Evolutionary conservation across 148 eudicot genomes (phyloP).

Genomic region (Selenicereus undatus): DNA sequence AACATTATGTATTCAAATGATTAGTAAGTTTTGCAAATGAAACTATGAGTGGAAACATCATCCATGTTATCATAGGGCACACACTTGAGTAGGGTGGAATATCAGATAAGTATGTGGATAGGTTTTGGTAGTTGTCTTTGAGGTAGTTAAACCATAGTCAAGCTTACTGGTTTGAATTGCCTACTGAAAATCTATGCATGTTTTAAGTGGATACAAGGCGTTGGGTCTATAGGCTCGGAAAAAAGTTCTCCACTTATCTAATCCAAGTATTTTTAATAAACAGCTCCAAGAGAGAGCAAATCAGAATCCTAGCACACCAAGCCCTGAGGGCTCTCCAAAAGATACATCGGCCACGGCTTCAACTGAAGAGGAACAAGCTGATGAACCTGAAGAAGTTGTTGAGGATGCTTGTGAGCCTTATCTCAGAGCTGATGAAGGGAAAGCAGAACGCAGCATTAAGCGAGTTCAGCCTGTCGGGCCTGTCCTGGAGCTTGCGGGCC

Average conservation of each 20-base stretch:
- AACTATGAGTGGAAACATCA: background rate
- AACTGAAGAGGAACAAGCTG: slow-evolving; percentile 37
- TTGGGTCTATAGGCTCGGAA: background rate
- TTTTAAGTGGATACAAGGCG: background rate
- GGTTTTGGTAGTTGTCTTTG: background rate
- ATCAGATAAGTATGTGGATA: background rate
- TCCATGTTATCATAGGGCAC: background rate
- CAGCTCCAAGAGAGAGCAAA: slow-evolving; percentile 47
- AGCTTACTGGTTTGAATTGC: background rate
- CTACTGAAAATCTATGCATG: background rate
- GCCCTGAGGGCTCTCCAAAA: slow-evolving; percentile 45
- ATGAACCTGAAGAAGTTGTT: slow-evolving; percentile 33
- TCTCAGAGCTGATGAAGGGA: slow-evolving; percentile 29
- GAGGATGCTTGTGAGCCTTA: slow-evolving; percentile 23
- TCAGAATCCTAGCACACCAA: slow-evolving; percentile 39
- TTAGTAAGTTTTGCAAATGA: background rate
- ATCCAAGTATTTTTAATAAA: slow-evolving; percentile 10
- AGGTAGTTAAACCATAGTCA: background rate
- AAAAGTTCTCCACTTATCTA: background rate
- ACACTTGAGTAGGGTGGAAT: background rate
- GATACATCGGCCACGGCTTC: slow-evolving; percentile 34
- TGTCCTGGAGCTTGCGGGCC: slow-evolving; percentile 34
- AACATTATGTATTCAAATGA: background rate
- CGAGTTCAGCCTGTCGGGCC: slow-evolving; percentile 34
- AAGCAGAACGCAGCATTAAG: slow-evolving; percentile 6